Evolutionary conservation across 768 basidiomycete genomes (phyloP), one percentile per base, ranked within the genome.

Genomic region (Lactarius indigo): DNA sequence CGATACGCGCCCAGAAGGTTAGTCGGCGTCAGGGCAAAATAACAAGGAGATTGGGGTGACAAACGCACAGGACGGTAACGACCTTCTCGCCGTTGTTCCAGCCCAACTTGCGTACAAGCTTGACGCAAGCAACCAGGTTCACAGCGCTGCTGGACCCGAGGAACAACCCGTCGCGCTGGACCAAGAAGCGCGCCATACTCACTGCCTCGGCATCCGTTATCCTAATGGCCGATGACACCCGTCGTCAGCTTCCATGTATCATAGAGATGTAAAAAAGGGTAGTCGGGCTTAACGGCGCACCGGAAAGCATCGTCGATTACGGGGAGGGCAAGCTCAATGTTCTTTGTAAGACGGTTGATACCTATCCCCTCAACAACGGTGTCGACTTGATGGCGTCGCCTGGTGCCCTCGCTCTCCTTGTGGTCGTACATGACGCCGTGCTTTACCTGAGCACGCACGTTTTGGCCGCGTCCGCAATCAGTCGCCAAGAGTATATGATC

Each of bases 311-410:
- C 93, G 72, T 96, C 89, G 59, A 98, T 87, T 69, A 93, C 83
- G 5, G 90, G 87, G 13, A 96, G 76, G 1, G 90, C 96, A 42
- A 94, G 79, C 62, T 91, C 85, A 71, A 99, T 87, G 75, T 99
- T 99, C 69, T 88, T 86, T 9, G 96, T 98, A 69, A 96, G 76
- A 63, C 97, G 82, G 77, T 98, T 98, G 78, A 98, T 92, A 18
- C 95, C 96, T 55, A 94, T 93, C 65, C 92, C 92, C 78, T 94
- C 92, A n/a, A 97, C 94, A 20, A 97, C 87, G 0, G 95, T 96
- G 73, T 98, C 96, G 17, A 98, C 94, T 76, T 96, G 95, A 74
- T 96, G 92, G 65, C 96, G 81, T 72, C 97, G 78, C 73, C 92
- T 94, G 10, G 89, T 96, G 6, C 97, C 96, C 78, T 99, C 96